Evolutionary conservation across 495 filamentous ascomycete species (phyloP).

Genomic region (Talaromyces borbonicus): DNA sequence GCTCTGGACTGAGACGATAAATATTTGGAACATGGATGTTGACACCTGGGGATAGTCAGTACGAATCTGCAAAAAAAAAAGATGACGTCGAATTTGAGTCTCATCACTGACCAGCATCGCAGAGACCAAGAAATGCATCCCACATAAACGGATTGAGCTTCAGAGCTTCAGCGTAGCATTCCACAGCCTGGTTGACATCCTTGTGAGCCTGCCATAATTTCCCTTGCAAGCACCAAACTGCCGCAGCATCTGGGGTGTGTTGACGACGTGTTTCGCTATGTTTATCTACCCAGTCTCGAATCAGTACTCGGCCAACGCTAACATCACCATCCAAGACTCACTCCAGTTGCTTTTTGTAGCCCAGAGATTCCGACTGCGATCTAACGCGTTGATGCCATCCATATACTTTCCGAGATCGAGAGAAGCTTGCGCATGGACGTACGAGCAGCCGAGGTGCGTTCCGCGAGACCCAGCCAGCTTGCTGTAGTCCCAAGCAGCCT

Average conservation of each 20-base stretch:
- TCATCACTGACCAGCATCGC: conserved; percentile 55
- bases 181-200: conserved; percentile 69
- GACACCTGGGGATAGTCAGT: conserved; percentile 45
- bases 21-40: conserved; percentile 71
- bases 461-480: conserved; percentile 53
- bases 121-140: conserved; percentile 87
- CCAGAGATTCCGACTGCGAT: conserved; percentile 65
- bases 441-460: conserved; percentile 76
- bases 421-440: conserved; percentile 84
- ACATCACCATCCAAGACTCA: conserved; percentile 28
- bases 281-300: conserved; percentile 40
- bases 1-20: conserved; percentile 67
- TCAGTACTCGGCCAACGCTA: background rate
- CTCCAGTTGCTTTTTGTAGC: conserved; percentile 60
- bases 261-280: conserved; percentile 54
- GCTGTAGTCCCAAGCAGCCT: conserved; percentile 63
- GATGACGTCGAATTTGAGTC: no score
- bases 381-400: conserved; percentile 72
- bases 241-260: conserved; percentile 73
- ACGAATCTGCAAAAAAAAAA: background rate
- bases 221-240: conserved; percentile 68
- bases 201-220: conserved; percentile 78
- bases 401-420: conserved; percentile 64
- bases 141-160: conserved; percentile 95
- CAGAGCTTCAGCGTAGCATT: conserved; percentile 76